Conservation (phyloP, 2,329 filamentous ascomycete species). For the Botrytis squamosa region DNA sequence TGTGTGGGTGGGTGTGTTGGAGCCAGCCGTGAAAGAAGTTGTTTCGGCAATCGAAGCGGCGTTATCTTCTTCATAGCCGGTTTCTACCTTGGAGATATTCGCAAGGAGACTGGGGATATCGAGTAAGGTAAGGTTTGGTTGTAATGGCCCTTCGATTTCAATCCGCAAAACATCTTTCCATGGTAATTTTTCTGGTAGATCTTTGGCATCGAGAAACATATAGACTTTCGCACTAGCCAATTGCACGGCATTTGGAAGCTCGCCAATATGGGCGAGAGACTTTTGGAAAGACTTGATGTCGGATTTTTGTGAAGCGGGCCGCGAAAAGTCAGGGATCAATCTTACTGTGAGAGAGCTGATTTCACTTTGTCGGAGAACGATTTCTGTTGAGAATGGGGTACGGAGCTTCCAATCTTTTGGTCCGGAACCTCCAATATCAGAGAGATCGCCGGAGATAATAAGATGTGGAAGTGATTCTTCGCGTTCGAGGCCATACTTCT, state of each 20-base stretch:
- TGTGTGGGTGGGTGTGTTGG: conserved; percentile 11
- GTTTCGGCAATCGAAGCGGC: neutral
- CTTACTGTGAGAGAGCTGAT: neutral
- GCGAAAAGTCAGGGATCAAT: conserved; percentile 16
- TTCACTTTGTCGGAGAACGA: conserved; percentile 11
- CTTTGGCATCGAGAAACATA: neutral
- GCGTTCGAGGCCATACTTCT: conserved; percentile 5
- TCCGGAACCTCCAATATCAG: neutral
- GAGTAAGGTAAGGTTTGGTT: conserved; percentile 16
- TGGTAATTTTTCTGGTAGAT: neutral
- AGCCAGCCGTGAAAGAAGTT: neutral
- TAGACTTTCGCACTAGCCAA: neutral
- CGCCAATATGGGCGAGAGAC: neutral
- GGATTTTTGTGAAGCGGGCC: neutral
- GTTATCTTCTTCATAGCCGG: neutral
- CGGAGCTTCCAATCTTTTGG: neutral
- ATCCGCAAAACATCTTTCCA: conserved; percentile 19
- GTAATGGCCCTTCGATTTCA: conserved; percentile 16
- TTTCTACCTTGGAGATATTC: conserved; percentile 10
- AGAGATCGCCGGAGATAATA: conserved; percentile 8
- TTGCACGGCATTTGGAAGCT: neutral
- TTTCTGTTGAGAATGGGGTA: conserved; percentile 14
- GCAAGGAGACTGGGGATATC: conserved; percentile 8
- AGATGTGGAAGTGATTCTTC: conserved; percentile 14
- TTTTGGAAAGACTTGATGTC: conserved; percentile 8